Evolutionary conservation across 441 rosid genomes (phyloP).

Genomic region (Mallotus repandus): DNA sequence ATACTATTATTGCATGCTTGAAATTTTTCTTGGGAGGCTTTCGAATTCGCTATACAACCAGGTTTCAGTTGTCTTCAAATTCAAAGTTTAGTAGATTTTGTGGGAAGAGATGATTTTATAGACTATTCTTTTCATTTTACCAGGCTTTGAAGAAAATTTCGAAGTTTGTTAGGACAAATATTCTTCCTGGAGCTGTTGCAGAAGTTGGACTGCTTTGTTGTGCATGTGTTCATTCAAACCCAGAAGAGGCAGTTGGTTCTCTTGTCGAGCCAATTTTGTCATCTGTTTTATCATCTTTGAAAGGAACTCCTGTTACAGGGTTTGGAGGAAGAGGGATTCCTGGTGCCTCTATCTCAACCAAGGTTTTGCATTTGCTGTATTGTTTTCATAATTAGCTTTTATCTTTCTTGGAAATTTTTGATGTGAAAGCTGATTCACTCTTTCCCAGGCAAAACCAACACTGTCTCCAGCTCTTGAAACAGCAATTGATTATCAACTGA

Average conservation of each 20-base stretch:
- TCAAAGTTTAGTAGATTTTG: conserved; percentile 12
- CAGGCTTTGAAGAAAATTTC: conserved; percentile 98
- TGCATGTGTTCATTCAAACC: conserved; percentile 96
- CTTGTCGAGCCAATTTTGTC: conserved; percentile 88
- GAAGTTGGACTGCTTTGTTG: conserved; percentile 99
- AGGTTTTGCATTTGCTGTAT: conserved; percentile 47
- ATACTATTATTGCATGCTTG: conserved; percentile 97
- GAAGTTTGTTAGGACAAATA: conserved; percentile 87
- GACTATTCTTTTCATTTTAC: conserved; percentile 26
- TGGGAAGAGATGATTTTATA: conserved; percentile 7
- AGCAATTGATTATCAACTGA: conserved; percentile 91
- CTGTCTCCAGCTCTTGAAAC: conserved; percentile 98
- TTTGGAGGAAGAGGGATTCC: conserved; percentile 78
- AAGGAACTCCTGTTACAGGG: conserved; percentile 91
- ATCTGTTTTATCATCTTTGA: conserved; percentile 78
- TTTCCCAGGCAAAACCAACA: conserved; percentile 65
- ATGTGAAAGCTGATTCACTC: conserved; percentile 25
- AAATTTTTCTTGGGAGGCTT: conserved; percentile 91
- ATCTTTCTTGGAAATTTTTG: conserved; percentile 23
- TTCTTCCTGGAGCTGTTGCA: conserved; percentile 99
- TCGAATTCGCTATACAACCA: conserved; percentile 85
- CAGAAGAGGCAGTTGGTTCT: conserved; percentile 83
- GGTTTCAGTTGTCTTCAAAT: conserved; percentile 45
- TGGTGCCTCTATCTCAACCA: conserved; percentile 50
- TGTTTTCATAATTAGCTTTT: conserved; percentile 28